Conservation (phyloP, 2,329 filamentous ascomycete genomes). For the Didymella pomorum region DNA sequence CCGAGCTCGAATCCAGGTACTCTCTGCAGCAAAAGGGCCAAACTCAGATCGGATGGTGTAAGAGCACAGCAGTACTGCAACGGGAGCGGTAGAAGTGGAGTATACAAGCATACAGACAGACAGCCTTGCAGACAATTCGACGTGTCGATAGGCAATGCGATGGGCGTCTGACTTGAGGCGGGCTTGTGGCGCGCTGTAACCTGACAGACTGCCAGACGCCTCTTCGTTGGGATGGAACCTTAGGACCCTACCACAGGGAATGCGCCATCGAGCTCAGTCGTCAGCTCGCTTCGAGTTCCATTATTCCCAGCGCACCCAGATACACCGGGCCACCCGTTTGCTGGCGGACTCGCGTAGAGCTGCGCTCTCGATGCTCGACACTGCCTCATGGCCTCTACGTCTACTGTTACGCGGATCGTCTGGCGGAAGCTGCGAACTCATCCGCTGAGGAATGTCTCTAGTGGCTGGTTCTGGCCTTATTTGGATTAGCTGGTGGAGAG, state of each 20-base stretch:
- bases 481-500: constrained; percentile 23
- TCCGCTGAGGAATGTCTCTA: constrained; percentile 28
- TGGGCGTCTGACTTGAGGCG: constrained; percentile 34
- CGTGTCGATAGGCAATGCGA: constrained; percentile 25
- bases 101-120: constrained; percentile 27
- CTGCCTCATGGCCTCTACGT: constrained; percentile 21
- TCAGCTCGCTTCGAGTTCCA: constrained; percentile 26
- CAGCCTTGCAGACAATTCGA: constrained; percentile 39
- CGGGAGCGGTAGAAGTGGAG: constrained; percentile 27
- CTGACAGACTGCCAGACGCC: constrained; percentile 41
- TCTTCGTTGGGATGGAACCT: constrained; percentile 41
- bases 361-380: constrained; percentile 16
- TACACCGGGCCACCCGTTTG: constrained; percentile 6
- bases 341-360: constrained; percentile 28
- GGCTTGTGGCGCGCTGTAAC: constrained; percentile 43
- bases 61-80: constrained; percentile 27
- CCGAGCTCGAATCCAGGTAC: constrained; percentile 21
- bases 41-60: constrained; percentile 25
- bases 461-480: constrained; percentile 7
- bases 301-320: constrained; percentile 11
- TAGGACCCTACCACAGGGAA: constrained; percentile 37
- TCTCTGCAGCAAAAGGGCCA: constrained; percentile 23
- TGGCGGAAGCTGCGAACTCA: constrained; percentile 22
- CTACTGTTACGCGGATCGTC: constrained; percentile 30
- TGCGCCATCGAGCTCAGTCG: constrained; percentile 26